These are phyloP conservation scores for Penicillium sp. DNA, from an alignment of 2,329 filamentous ascomycete genomes.

Conservation along the genomic window DNA sequence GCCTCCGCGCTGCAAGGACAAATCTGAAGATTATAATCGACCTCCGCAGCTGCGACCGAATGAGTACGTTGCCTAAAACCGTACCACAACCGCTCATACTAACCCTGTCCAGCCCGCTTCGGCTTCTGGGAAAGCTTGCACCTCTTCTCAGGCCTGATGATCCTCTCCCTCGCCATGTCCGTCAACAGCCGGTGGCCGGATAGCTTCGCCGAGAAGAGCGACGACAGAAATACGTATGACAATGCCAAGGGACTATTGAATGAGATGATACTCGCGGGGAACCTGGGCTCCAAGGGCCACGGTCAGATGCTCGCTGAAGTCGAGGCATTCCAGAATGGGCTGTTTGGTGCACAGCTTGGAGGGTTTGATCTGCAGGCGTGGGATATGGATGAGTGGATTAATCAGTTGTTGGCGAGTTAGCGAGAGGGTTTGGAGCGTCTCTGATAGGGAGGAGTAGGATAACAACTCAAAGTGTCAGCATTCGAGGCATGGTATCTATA, in stretches of 20 bases:
- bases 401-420: background rate
- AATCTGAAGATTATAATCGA: background rate
- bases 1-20: background rate
- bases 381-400: constrained; percentile 4
- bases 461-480: no score
- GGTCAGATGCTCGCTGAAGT: constrained; percentile 16
- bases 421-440: no score
- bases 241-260: background rate
- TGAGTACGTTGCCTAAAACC: background rate
- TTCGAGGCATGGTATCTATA: no score
- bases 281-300: constrained; percentile 17
- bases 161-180: constrained; percentile 23
- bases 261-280: constrained; percentile 8
- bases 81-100: background rate
- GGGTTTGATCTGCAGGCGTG: background rate
- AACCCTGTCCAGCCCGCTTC: constrained; percentile 22
- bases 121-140: constrained; percentile 33
- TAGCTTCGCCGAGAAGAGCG: background rate
- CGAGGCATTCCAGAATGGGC: background rate
- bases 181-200: background rate
- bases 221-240: background rate
- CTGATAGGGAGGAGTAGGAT: no score
- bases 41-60: constrained; percentile 5
- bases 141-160: constrained; percentile 29
- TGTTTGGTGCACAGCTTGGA: background rate